Evolutionary conservation across 2,329 filamentous ascomycete genomes (phyloP), one percentile per base, ranked within the genome.

Genomic region (Trichophyton simii): DNA sequence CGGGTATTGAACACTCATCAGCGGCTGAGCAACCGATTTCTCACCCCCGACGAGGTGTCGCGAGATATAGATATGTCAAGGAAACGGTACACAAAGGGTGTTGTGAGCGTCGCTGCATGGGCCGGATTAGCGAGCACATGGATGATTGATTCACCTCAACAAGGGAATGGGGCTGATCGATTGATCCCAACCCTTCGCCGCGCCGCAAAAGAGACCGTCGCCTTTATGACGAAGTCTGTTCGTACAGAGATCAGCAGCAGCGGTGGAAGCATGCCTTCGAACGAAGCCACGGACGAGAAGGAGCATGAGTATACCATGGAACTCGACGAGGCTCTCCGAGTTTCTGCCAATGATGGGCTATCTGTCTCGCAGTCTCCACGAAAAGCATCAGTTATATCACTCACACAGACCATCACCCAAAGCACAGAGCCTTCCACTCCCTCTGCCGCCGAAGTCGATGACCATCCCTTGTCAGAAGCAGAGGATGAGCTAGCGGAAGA

Each of bases 161-260:
- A 72, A 28, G 67, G 72, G 28, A 73, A 75, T 60, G 74, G 74
- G 60, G 71, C 71, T 34, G 73, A 76, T 62, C 70, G 75, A 28
- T 60, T 77, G 60, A 75, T 77, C 50, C 75, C 75, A 2, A 72
- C 74, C 11, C 65, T 77, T 48, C 73, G 73, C 59, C 70, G 70
- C 38, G 75, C 73, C n/a, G 74, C 73, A 38, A 72, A 73, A 15
- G 73, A 75, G 62, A 71, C 73, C n/a, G 72, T 76, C 8, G 70
- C 73, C 31, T 70, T 68, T 38, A 70, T 72, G 5, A 68, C 70
- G 18, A 72, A 71, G 59, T 74, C 70, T n/a, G 74, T 76, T 25
- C 66, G 69, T 57, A 76, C 74, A 6, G 74, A 76, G 60, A 76
- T 76, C 25, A 71, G 69, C 11, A 71, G 69, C 8, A 71, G 69